These are phyloP conservation scores for Cucurbitaria berberidis DNA, from an alignment of 2,329 filamentous ascomycete species.

Conservation along the genomic window DNA sequence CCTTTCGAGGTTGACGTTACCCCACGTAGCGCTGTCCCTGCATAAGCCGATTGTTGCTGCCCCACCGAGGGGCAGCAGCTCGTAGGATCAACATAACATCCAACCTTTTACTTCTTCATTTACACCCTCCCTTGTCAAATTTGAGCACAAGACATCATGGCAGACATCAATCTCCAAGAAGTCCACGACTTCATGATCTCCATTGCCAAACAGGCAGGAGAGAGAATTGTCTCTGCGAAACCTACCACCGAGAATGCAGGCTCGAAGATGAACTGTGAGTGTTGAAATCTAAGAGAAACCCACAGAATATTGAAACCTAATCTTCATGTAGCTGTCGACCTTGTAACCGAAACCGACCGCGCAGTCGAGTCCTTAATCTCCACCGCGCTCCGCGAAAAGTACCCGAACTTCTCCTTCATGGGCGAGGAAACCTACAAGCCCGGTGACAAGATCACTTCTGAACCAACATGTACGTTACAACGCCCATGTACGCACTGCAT, in stretches of 20 bases:
- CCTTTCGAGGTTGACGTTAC: neutral
- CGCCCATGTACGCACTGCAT: neutral
- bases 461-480: constrained; percentile 66
- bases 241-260: constrained; percentile 51
- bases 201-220: constrained; percentile 54
- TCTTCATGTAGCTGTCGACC: constrained; percentile 59
- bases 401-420: constrained; percentile 60
- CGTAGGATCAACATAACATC: neutral
- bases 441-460: constrained; percentile 65
- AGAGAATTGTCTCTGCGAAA: constrained; percentile 54
- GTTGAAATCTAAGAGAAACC: neutral
- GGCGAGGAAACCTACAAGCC: constrained; percentile 71
- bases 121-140: neutral
- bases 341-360: constrained; percentile 69
- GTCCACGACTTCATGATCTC: constrained; percentile 57
- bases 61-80: constrained; percentile 16
- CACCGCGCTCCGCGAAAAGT: constrained; percentile 56
- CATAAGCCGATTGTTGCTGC: constrained; percentile 2
- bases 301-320: neutral
- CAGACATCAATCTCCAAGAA: constrained; percentile 52
- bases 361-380: constrained; percentile 66
- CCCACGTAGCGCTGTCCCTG: constrained; percentile 13
- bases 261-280: constrained; percentile 57
- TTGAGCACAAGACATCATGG: constrained; percentile 28
- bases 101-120: neutral